Conservation (phyloP, 148 eudicot genomes). For the Cornus controversa region DNA sequence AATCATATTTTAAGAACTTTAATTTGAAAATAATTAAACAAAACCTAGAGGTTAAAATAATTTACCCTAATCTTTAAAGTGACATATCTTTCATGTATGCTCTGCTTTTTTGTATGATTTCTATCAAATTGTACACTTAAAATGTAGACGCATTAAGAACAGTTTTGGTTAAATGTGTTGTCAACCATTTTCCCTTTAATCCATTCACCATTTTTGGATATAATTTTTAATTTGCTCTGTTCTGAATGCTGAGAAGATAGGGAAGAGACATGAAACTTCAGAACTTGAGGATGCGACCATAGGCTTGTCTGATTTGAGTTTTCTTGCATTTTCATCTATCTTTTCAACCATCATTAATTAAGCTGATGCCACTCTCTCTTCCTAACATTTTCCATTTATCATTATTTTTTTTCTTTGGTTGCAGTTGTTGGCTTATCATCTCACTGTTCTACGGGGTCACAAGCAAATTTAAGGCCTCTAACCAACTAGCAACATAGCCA, state of each 20-base stretch:
- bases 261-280: background rate
- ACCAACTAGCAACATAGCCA: conserved; percentile 60
- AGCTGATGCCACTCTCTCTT: background rate
- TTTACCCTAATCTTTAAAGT: too few relatives aligned
- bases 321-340: background rate
- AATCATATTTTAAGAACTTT: too few relatives aligned
- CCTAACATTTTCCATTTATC: background rate
- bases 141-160: too few relatives aligned
- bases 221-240: background rate
- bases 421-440: conserved; percentile 96
- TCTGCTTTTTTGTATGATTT: too few relatives aligned
- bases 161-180: background rate
- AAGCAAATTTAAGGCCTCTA: too few relatives aligned
- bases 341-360: background rate
- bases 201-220: background rate
- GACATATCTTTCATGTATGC: too few relatives aligned
- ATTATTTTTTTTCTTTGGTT: conserved; percentile 11
- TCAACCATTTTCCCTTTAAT: background rate
- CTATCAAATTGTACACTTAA: too few relatives aligned
- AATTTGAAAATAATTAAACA: too few relatives aligned
- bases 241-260: background rate
- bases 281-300: background rate
- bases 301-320: background rate
- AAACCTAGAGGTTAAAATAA: too few relatives aligned
- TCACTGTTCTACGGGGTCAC: conserved; percentile 84